These are phyloP conservation scores for Neurospora sp. DNA, from an alignment of 495 filamentous ascomycete species.

Conservation along the genomic window DNA sequence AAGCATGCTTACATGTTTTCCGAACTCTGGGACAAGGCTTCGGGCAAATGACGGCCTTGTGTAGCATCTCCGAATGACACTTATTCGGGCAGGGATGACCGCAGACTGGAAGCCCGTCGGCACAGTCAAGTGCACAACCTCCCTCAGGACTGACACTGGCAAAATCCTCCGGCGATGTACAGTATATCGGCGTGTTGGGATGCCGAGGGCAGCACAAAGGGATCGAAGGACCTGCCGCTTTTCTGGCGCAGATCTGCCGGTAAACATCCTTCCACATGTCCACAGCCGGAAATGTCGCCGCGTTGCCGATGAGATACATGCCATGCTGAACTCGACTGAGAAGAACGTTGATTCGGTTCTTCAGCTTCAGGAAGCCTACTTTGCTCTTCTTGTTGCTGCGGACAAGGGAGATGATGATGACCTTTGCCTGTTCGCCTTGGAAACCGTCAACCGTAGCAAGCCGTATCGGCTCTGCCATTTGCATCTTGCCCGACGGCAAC, in stretches of 20 bases:
- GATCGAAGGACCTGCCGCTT: constrained; percentile 44
- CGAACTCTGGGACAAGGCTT: constrained; percentile 49
- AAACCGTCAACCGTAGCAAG: constrained; percentile 85
- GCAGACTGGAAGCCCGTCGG: constrained; percentile 46
- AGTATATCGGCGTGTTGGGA: constrained; percentile 43
- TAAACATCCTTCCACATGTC: constrained; percentile 64
- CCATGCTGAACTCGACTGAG: constrained; percentile 66
- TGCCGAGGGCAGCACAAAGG: constrained; percentile 61
- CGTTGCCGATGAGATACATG: constrained; percentile 78
- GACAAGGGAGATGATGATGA: constrained; percentile 75
- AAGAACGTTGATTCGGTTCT: constrained; percentile 75
- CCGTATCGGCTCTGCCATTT: constrained; percentile 51
- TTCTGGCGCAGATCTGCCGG: constrained; percentile 36
- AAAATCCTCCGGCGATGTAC: constrained; percentile 56
- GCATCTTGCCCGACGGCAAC: constrained; percentile 29
- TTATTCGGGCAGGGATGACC: constrained; percentile 60
- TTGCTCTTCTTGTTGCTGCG: constrained; percentile 53
- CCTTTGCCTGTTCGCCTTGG: constrained; percentile 72
- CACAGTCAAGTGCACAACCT: constrained; percentile 54
- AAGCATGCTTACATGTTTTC: constrained; percentile 50
- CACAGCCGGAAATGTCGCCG: constrained; percentile 43
- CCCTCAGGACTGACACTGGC: constrained; percentile 53
- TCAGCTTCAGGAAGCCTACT: constrained; percentile 65
- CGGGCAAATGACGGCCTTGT: constrained; percentile 51
- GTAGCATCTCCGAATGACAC: constrained; percentile 61